Conservation (phyloP, 805 yeast genomes). For the Saturnispora sekii region DNA sequence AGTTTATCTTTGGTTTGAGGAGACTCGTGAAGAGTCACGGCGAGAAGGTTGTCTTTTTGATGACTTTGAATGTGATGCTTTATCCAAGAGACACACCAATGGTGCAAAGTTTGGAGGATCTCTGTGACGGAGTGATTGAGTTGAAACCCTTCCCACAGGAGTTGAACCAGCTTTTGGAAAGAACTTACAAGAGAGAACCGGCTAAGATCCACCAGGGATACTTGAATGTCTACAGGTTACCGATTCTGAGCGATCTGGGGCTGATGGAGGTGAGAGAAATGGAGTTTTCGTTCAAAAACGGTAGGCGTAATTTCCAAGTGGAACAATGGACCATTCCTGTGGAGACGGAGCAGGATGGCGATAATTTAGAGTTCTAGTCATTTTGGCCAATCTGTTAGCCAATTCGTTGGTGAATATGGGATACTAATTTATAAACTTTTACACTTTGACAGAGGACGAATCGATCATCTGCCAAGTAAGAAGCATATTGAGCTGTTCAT, state of each 20-base stretch:
- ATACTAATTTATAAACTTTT: neutral
- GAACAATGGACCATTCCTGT: conserved; percentile 98
- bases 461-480: too few species aligned
- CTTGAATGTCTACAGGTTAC: conserved; percentile 64
- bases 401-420: neutral
- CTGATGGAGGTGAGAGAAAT: conserved; percentile 64
- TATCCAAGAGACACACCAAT: conserved; percentile 45
- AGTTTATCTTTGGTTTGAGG: conserved; percentile 53
- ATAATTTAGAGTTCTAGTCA: neutral
- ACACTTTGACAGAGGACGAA: neutral
- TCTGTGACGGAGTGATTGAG: conserved; percentile 61
- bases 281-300: conserved; percentile 81
- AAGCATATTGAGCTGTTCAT: too few species aligned
- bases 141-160: conserved; percentile 77
- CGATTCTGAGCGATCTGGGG: conserved; percentile 66
- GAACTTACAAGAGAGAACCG: conserved; percentile 62
- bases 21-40: conserved; percentile 39
- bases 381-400: too few species aligned
- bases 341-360: conserved; percentile 46
- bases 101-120: conserved; percentile 41
- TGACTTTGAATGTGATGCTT: conserved; percentile 58
- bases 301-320: conserved; percentile 73
- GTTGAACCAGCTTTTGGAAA: conserved; percentile 54
- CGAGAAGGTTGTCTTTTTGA: conserved; percentile 32
- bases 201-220: conserved; percentile 78